Evolutionary conservation across 2,329 filamentous ascomycete genomes (phyloP).

Genomic region (Stachybotrys chartarum): DNA sequence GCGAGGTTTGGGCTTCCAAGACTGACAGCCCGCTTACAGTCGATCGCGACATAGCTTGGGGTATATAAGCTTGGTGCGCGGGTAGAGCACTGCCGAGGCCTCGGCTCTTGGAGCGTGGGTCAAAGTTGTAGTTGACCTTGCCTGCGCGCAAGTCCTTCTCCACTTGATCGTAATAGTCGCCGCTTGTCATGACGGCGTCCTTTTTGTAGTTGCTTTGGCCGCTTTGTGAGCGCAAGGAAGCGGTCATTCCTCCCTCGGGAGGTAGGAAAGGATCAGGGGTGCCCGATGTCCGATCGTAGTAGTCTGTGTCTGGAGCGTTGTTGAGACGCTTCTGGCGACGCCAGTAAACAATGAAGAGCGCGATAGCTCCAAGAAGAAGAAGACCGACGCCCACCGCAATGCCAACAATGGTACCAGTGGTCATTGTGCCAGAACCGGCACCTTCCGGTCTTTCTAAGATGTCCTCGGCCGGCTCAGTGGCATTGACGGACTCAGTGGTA

Average conservation of each 20-base stretch:
- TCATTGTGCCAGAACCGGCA: slow-evolving; percentile 24
- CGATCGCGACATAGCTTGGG: slow-evolving; percentile 16
- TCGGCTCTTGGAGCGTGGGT: slow-evolving; percentile 13
- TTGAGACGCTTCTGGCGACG: slow-evolving; percentile 30
- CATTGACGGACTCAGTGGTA: slow-evolving; percentile 25
- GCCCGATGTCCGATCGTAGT: slow-evolving; percentile 5
- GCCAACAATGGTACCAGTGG: slow-evolving; percentile 43
- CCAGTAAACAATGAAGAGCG: slow-evolving; percentile 41
- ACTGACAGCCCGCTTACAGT: neutral
- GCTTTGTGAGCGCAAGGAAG: slow-evolving; percentile 12
- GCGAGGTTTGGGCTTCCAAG: slow-evolving; percentile 3
- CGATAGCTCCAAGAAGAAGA: slow-evolving; percentile 31
- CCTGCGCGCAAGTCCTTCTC: slow-evolving; percentile 19
- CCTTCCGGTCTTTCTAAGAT: slow-evolving; percentile 18
- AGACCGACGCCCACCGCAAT: slow-evolving; percentile 41
- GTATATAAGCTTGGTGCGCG: slow-evolving; percentile 42
- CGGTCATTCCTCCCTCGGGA: slow-evolving; percentile 16
- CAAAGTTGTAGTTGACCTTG: slow-evolving; percentile 17
- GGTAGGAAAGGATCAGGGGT: slow-evolving; percentile 13
- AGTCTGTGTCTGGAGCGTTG: slow-evolving; percentile 15
- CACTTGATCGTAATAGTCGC: slow-evolving; percentile 32
- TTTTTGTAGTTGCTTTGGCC: slow-evolving; percentile 14
- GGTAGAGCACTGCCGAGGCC: slow-evolving; percentile 28
- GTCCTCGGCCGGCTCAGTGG: slow-evolving; percentile 23
- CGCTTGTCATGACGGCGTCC: slow-evolving; percentile 19